phyloP scores from a whole-genome alignment of 257 asterid species.

The Solanum acaule region DNA sequence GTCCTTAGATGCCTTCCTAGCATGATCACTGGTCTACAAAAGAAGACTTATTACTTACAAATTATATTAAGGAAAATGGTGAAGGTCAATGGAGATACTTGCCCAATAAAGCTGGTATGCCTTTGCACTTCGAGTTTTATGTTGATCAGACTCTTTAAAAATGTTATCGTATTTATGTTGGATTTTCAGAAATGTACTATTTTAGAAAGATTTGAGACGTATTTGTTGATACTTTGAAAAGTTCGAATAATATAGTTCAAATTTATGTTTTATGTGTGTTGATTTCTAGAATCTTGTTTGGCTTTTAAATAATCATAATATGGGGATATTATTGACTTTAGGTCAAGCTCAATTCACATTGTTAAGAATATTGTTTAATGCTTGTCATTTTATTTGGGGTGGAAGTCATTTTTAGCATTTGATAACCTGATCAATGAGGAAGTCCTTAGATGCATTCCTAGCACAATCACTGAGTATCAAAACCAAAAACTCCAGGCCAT shows the following conservation, averaged over 20 bases:
- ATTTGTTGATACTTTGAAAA: background rate
- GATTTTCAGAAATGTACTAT: background rate
- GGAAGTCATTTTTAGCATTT: too few species aligned
- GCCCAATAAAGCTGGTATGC: conserved; percentile 19
- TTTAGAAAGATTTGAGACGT: background rate
- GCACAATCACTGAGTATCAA: too few species aligned
- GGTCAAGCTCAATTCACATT: background rate
- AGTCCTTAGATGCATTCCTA: too few species aligned
- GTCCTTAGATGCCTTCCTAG: too few species aligned
- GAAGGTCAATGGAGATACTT: conserved; percentile 22
- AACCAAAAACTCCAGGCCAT: too few species aligned
- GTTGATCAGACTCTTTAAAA: background rate
- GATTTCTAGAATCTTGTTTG: background rate
- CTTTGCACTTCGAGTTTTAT: background rate
- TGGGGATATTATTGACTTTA: background rate
- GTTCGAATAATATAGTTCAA: background rate
- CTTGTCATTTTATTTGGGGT: background rate
- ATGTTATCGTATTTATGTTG: background rate
- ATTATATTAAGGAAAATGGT: conserved; percentile 9
- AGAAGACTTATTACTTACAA: conserved; percentile 8
- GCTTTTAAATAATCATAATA: background rate
- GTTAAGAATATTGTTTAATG: background rate
- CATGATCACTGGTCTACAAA: background rate
- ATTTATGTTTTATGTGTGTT: background rate
- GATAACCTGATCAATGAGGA: too few species aligned